phyloP scores from a whole-genome alignment of 345 rosid species.

The Euphorbia peplus region DNA sequence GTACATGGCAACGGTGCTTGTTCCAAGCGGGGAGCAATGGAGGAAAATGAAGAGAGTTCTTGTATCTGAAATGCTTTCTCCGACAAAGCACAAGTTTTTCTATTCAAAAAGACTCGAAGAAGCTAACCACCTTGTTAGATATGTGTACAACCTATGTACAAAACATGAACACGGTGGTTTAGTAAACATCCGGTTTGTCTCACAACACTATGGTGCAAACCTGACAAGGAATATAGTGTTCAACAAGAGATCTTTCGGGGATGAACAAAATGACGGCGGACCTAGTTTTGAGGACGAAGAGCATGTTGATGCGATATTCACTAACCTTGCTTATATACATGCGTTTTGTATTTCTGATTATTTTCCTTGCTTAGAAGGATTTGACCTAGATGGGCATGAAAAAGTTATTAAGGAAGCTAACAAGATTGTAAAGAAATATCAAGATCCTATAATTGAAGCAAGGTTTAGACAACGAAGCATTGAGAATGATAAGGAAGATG shows the following conservation, averaged over 20 bases:
- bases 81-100: slow-evolving; percentile 17
- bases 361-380: slow-evolving; percentile 36
- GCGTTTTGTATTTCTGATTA: slow-evolving; percentile 52
- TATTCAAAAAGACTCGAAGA: slow-evolving; percentile 32
- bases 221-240: slow-evolving; percentile 25
- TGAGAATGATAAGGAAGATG: slow-evolving; percentile 23
- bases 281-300: slow-evolving; percentile 29
- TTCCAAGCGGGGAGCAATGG: slow-evolving; percentile 47
- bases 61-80: slow-evolving; percentile 21
- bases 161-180: background rate
- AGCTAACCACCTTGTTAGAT: slow-evolving; percentile 39
- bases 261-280: slow-evolving; percentile 20
- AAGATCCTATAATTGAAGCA: slow-evolving; percentile 39
- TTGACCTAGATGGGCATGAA: slow-evolving; percentile 42
- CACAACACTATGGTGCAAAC: slow-evolving; percentile 26
- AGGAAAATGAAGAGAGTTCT: slow-evolving; percentile 44
- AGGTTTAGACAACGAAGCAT: slow-evolving; percentile 31
- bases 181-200: slow-evolving; percentile 12
- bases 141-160: slow-evolving; percentile 29
- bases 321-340: slow-evolving; percentile 23
- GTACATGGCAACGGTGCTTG: slow-evolving; percentile 26
- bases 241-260: slow-evolving; percentile 24
- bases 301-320: slow-evolving; percentile 45
- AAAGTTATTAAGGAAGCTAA: slow-evolving; percentile 16
- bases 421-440: slow-evolving; percentile 23